These are phyloP conservation scores for Incumbomyces lentus DNA, from an alignment of 2,329 filamentous ascomycete species.

Conservation along the genomic window DNA sequence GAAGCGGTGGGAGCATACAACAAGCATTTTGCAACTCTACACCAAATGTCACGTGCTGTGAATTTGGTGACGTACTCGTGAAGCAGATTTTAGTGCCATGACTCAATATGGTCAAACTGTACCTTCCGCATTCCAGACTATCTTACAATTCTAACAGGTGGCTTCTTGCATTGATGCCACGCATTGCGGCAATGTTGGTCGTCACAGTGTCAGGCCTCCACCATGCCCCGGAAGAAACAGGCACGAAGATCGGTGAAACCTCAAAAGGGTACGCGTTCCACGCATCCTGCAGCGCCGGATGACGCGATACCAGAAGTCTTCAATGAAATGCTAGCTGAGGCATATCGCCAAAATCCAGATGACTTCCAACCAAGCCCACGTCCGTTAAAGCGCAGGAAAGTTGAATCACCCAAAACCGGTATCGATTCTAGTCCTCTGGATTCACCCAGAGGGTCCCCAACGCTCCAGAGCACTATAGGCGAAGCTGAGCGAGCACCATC, in stretches of 20 bases:
- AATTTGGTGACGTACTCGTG: too few species aligned
- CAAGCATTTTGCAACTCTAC: too few species aligned
- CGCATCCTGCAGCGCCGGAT: slow-evolving; percentile 16
- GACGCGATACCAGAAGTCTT: slow-evolving; percentile 29
- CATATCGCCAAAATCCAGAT: slow-evolving; percentile 17
- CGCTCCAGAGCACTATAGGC: slow-evolving; percentile 12
- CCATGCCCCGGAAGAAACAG: slow-evolving; percentile 2
- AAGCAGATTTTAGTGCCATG: too few species aligned
- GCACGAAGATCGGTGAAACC: background rate
- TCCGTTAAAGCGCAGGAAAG: slow-evolving; percentile 30
- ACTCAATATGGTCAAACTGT: too few species aligned
- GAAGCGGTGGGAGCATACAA: too few species aligned
- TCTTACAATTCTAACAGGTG: too few species aligned
- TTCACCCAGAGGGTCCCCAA: background rate
- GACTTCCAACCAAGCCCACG: slow-evolving; percentile 20
- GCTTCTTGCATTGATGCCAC: too few species aligned
- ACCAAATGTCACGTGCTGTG: too few species aligned
- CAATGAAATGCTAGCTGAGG: slow-evolving; percentile 29
- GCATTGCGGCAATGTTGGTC: too few species aligned
- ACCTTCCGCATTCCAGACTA: too few species aligned
- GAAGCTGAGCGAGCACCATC: slow-evolving; percentile 4
- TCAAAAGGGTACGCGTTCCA: slow-evolving; percentile 11
- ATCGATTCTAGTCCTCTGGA: background rate
- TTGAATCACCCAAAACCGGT: slow-evolving; percentile 19
- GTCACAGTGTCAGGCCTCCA: too few species aligned